Evolutionary conservation across 805 yeast genomes (phyloP), one percentile per base, ranked within the genome.

Genomic region (Saturnispora saitoi): DNA sequence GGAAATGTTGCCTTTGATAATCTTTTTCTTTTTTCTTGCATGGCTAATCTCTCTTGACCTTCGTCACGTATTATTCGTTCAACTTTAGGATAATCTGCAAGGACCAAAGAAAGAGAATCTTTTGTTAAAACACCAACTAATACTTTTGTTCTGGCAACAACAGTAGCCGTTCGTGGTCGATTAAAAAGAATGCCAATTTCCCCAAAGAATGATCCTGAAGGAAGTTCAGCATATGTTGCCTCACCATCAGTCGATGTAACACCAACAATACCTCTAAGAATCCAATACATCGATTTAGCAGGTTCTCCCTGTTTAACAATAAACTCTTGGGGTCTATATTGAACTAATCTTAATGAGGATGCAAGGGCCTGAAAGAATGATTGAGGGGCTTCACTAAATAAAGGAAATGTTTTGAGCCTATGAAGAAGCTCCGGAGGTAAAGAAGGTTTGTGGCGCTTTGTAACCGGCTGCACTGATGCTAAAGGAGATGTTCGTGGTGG

Each of bases 231-330:
- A 57, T 80, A 81, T 3, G 79, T 71, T 3, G 85, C 75, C 63
- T 84, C 91, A 28, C 88, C 90, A 59, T 84, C 93, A 1, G 85
- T 75, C 12, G 86, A 79, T 0, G 88, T 78, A 11, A 85, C 87
- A n/a, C 80, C 78, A 2, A 84, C 91, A 0, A 81, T 73, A 3
- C 93, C 93, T 57, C 83, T 76, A 14, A 84, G 63, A 34, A 84
- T 80, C 89, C 91, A 83, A 58, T 83, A 84, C 86, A 85, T 83
- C 19, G 90, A 76, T 55, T 75, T 76, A 2, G 88, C 80, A 1
- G 81, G 83, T 54, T 83, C 89, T 1, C 91, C 90, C 54, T 73
- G 77, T 50, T 78, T 78, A 40, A 84, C 79, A 32, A 84, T 80
- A 59, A 77, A 80, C 51, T 80, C 84, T 55, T 82, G 86, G 0